Conservation (phyloP, 2,329 filamentous ascomycete genomes). For the Penicillium frequentans region DNA sequence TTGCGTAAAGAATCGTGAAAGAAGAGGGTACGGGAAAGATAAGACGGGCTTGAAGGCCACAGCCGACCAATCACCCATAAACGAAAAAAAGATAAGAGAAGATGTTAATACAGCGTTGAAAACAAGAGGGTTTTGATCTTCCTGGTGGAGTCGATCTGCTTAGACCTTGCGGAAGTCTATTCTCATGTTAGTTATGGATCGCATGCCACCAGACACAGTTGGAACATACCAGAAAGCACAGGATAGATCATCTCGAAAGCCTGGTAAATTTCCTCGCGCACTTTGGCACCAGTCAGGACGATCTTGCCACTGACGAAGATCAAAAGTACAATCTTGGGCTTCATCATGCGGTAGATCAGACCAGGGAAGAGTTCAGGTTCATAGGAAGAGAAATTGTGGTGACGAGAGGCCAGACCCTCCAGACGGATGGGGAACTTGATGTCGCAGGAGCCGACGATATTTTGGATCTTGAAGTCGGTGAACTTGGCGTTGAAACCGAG, state of each 20-base stretch:
- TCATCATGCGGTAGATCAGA: constrained; percentile 99
- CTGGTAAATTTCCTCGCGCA: constrained; percentile 96
- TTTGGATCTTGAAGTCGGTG: constrained; percentile 99
- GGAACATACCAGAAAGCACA: constrained; percentile 74
- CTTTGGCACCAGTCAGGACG: constrained; percentile 94
- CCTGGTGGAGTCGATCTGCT: constrained; percentile 23
- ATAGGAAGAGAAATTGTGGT: constrained; percentile 99
- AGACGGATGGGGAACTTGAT: constrained; percentile 99
- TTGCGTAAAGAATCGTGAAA: constrained; percentile 41
- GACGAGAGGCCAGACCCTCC: constrained; percentile 90
- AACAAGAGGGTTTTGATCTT: constrained; percentile 19
- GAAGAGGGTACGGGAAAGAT: neutral
- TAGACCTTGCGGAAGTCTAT: constrained; percentile 65
- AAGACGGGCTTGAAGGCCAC: constrained; percentile 6
- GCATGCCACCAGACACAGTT: neutral
- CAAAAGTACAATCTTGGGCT: constrained; percentile 96
- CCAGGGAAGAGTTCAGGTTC: constrained; percentile 98
- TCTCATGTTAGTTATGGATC: constrained; percentile 17
- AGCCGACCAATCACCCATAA: neutral
- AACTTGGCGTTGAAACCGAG: constrained; percentile 99
- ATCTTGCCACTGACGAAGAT: constrained; percentile 99
- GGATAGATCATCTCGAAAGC: constrained; percentile 97
- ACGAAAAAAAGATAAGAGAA: constrained; percentile 15
- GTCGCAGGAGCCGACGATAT: constrained; percentile 97
- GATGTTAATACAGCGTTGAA: constrained; percentile 13